Evolutionary conservation across 1,139 yeast genomes (phyloP).

Genomic region (Geotrichum aggregatum): DNA sequence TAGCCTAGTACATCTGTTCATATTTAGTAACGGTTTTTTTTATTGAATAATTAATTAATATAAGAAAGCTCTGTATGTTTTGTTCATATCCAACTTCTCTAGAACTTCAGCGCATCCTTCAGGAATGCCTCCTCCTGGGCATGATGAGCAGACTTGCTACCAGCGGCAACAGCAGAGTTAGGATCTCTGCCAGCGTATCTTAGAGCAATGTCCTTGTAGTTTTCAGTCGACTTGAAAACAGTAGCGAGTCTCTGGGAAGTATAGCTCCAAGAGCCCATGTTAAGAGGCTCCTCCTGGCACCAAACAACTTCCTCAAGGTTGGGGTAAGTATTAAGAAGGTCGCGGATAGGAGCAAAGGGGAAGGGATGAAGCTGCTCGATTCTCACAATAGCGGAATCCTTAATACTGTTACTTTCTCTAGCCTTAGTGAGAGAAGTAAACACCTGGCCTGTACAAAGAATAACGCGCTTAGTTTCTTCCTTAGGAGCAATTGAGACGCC

Average conservation of each 20-base stretch:
- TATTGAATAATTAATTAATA: not conserved
- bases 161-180: conserved; percentile 97
- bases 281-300: conserved; percentile 99
- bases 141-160: conserved; percentile 81
- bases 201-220: conserved; percentile 52
- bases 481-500: conserved; percentile 70
- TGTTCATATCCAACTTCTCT: conserved; percentile 9
- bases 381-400: conserved; percentile 81
- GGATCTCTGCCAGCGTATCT: conserved; percentile 98
- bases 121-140: conserved; percentile 88
- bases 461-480: conserved; percentile 84
- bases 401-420: conserved; percentile 71
- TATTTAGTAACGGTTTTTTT: not conserved
- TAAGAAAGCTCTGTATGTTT: not conserved
- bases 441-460: conserved; percentile 89
- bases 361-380: conserved; percentile 97
- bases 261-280: conserved; percentile 87
- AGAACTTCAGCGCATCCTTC: conserved; percentile 58
- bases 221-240: conserved; percentile 66
- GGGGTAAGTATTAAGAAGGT: conserved; percentile 74
- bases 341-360: conserved; percentile 95
- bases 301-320: conserved; percentile 83
- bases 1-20: too few species aligned
- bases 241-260: conserved; percentile 79
- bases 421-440: conserved; percentile 86